Base-by-base conservation (phyloP, 495 filamentous ascomycete species). In the Penicillium paradoxum region DNA sequence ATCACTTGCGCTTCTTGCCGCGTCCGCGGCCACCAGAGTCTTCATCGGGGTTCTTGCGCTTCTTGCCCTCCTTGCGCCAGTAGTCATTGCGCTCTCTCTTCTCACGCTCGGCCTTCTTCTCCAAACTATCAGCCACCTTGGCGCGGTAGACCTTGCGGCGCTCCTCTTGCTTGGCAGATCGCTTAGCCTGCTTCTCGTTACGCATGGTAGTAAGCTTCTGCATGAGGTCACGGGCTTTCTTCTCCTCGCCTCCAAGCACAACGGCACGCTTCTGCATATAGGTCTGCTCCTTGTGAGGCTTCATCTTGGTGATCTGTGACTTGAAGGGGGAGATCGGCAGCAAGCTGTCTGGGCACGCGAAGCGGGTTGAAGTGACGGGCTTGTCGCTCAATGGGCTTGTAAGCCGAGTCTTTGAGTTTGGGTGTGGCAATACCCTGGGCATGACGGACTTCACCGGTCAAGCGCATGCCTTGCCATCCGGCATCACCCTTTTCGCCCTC, bases 241-340 rank as follows among this genome's bases (percentile, higher is more conserved):
- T 89, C 78, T 98, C 93, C 65, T 97, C 95, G 38, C 79, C 80
- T 19, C 81, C 80, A 4, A 90, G 68, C 51, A 97, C 87, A 24
- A 97, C 90, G 2, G 91, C 92, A 13, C 93, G 86, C 76, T 95
- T 95, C 75, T 92, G 88, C 79, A 95, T 74, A 63, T 98, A 98
- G 17, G 93, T 96, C 69, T 87, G 72, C 62, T 85, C 86, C 66
- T 81, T 83, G 72, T 87, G 89, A 34, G 83, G 78, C 69, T 85
- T 85, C 79, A 86, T 95, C 66, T 82, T 77, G 39, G 83, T 79
- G 65, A 95, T 90, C 69, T 98, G 95, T 10, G 87, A 91, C 66
- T 91, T 92, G 80, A 87, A 98, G 6, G 93, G n/a, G 93, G 1
- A 98, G 83, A 0, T 89, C 83, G 10, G 88, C 84, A 15, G 89